A percentile compares a stretch with the other conserved stretches of the same genome.
These are phyloP conservation scores for Dysphania ambrosioides DNA, from an alignment of 148 eudicot genomes.

Conservation along the genomic window DNA sequence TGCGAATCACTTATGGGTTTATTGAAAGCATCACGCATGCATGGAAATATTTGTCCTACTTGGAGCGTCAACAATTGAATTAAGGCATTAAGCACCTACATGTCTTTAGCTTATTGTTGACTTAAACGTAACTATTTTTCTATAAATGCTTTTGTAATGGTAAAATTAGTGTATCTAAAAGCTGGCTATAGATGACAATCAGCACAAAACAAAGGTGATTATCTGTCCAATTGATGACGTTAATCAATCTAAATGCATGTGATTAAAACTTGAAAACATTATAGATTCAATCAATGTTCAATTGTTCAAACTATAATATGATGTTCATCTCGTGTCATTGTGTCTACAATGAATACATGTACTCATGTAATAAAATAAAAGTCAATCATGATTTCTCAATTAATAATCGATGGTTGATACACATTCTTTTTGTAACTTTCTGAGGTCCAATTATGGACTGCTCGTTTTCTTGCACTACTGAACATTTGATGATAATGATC, in stretches of 20 bases:
- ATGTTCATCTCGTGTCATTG: slow-evolving; percentile 6
- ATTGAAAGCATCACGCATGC: too few species aligned
- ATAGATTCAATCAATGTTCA: neutral
- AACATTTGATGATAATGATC: neutral
- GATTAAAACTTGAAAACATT: neutral
- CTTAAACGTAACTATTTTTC: neutral
- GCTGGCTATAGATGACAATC: slow-evolving; percentile 3
- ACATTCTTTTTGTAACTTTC: neutral
- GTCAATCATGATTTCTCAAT: neutral
- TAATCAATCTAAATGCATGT: neutral
- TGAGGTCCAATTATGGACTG: slow-evolving; percentile 3
- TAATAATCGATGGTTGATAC: neutral
- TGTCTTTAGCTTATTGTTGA: neutral
- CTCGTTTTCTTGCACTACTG: neutral
- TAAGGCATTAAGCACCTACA: neutral
- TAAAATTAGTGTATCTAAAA: neutral
- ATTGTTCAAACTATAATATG: neutral
- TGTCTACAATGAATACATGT: slow-evolving; percentile 1
- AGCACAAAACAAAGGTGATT: slow-evolving; percentile 8
- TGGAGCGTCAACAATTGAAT: neutral
- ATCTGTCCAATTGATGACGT: slow-evolving; percentile 7
- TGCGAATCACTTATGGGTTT: too few species aligned
- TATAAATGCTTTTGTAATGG: neutral
- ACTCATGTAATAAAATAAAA: neutral
- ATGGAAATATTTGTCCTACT: too few species aligned